A percentile compares a stretch with the other conserved stretches of the same genome.
phyloP scores from a whole-genome alignment of 2,329 filamentous ascomycete genomes.

The Trichoderma brevicompactum region DNA sequence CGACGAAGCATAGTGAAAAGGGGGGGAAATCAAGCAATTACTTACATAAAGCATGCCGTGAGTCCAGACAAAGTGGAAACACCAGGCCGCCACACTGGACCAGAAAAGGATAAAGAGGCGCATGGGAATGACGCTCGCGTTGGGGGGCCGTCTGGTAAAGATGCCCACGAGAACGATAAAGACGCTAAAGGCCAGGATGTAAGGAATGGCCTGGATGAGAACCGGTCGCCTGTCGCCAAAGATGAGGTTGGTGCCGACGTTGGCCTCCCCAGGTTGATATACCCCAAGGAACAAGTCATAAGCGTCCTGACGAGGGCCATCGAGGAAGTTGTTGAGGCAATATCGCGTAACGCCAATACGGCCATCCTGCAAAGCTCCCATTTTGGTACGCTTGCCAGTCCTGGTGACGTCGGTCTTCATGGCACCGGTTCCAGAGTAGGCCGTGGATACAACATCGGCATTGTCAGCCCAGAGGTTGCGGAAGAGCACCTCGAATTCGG shows the following conservation, averaged over 20 bases:
- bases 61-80: conserved; percentile 73
- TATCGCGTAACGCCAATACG: conserved; percentile 90
- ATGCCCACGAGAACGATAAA: conserved; percentile 80
- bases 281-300: conserved; percentile 92
- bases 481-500: conserved; percentile 86
- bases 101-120: conserved; percentile 83
- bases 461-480: conserved; percentile 99
- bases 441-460: conserved; percentile 88
- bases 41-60: conserved; percentile 95
- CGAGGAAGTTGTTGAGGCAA: conserved; percentile 89
- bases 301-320: conserved; percentile 91
- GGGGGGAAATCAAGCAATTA: conserved; percentile 35
- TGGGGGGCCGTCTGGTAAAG: conserved; percentile 72
- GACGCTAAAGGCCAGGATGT: conserved; percentile 81
- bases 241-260: conserved; percentile 71
- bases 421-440: conserved; percentile 94
- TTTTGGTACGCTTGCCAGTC: conserved; percentile 85
- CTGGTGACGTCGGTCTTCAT: conserved; percentile 98
- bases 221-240: conserved; percentile 86
- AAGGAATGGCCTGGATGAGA: conserved; percentile 91
- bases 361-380: conserved; percentile 82
- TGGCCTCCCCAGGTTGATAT: conserved; percentile 75
- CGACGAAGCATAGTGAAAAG: neutral
- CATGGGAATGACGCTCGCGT: conserved; percentile 78
- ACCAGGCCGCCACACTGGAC: conserved; percentile 71